Conservation (phyloP, 2,329 filamentous ascomycete species). For the Diaporthe caulivora region DNA sequence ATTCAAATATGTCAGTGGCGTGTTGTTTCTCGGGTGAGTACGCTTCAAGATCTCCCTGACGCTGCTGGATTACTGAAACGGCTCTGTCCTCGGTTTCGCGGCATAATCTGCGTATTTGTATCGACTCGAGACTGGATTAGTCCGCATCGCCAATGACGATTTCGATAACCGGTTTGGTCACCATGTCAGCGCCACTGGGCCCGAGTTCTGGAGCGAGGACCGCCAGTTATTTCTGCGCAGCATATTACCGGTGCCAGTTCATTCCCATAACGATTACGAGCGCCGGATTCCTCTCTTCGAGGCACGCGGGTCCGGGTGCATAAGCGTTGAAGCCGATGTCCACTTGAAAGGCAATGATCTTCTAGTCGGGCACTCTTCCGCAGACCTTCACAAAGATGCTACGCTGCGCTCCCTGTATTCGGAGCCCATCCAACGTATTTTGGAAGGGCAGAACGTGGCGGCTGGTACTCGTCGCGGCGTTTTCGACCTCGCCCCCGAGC, state of each 20-base stretch:
- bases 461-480: slow-evolving; percentile 3
- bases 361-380: slow-evolving; percentile 4
- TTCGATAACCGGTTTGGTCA: slow-evolving; percentile 10
- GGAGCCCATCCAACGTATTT: slow-evolving; percentile 2
- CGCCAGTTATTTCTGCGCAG: slow-evolving; percentile 22
- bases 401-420: slow-evolving; percentile 18
- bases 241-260: slow-evolving; percentile 11
- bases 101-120: slow-evolving; percentile 19
- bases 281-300: slow-evolving; percentile 21
- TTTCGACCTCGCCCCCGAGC: not conserved
- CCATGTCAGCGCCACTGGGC: not conserved
- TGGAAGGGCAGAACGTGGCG: slow-evolving; percentile 10
- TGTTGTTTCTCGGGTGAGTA: slow-evolving; percentile 16
- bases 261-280: slow-evolving; percentile 23
- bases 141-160: slow-evolving; percentile 8
- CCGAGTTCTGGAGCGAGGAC: slow-evolving; percentile 7
- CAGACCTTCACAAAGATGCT: slow-evolving; percentile 1
- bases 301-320: slow-evolving; percentile 22
- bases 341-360: slow-evolving; percentile 23
- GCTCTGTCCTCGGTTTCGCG: not conserved
- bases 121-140: slow-evolving; percentile 8
- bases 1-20: slow-evolving; percentile 19
- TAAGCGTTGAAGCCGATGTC: slow-evolving; percentile 29
- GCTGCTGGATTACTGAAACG: slow-evolving; percentile 1
- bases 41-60: not conserved